Percentiles rank a stretch among this genome's conserved stretches.
Conservation (phyloP, 768 basidiomycete genomes). For the Thelephora ganbajun region DNA sequence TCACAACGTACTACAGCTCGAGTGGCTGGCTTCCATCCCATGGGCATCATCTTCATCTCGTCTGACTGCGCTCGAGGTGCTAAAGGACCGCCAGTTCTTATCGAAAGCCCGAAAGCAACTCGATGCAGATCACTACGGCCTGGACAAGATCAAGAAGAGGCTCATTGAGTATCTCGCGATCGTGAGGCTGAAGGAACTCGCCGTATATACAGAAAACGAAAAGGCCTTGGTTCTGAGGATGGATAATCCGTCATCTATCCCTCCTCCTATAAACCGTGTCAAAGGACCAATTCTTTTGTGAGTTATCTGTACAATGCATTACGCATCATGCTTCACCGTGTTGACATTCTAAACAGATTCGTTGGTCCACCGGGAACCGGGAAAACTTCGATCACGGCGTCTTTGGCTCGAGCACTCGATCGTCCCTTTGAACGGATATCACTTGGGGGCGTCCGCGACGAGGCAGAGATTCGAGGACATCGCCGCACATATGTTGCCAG, state of each 20-base stretch:
- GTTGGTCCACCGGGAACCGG: constrained; percentile 87
- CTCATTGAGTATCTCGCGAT: constrained; percentile 88
- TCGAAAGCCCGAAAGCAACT: constrained; percentile 62
- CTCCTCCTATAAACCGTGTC: constrained; percentile 17
- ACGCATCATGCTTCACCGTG: not conserved
- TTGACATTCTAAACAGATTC: constrained; percentile 32
- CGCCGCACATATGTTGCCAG: constrained; percentile 85
- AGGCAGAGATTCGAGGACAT: constrained; percentile 74
- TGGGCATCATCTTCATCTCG: constrained; percentile 44
- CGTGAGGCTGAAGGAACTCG: constrained; percentile 38
- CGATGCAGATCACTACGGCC: constrained; percentile 82
- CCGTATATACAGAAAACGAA: constrained; percentile 9
- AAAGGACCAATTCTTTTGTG: constrained; percentile 67
- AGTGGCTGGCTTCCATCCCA: constrained; percentile 79
- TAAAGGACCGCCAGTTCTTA: constrained; percentile 48
- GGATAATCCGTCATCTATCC: constrained; percentile 6
- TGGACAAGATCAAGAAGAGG: constrained; percentile 86
- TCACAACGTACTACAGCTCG: constrained; percentile 39
- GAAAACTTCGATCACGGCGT: constrained; percentile 85
- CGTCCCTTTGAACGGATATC: constrained; percentile 88
- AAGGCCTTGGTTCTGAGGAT: constrained; percentile 7
- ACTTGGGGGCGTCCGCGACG: constrained; percentile 85
- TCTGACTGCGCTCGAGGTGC: constrained; percentile 17
- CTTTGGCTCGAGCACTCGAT: constrained; percentile 68
- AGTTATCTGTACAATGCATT: constrained; percentile 9